Conservation (phyloP, 2,329 filamentous ascomycete genomes). For the Stagonosporopsis vannaccii region DNA sequence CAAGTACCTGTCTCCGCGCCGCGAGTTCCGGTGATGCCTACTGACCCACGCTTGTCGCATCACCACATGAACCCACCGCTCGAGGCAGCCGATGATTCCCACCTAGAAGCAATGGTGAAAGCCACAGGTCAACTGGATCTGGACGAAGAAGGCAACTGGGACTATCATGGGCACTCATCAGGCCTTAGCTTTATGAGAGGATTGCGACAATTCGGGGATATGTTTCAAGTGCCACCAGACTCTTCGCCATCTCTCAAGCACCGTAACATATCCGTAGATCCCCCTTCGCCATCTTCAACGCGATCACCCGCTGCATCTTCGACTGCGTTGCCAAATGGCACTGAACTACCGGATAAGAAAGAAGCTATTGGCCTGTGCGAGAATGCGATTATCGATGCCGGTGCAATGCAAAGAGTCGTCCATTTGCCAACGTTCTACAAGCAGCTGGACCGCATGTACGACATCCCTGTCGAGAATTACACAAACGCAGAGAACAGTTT, state of each 20-base stretch:
- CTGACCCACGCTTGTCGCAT: slow-evolving; percentile 31
- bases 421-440: slow-evolving; percentile 83
- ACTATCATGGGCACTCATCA: slow-evolving; percentile 94
- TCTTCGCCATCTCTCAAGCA: slow-evolving; percentile 64
- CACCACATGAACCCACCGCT: slow-evolving; percentile 26
- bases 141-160: slow-evolving; percentile 89
- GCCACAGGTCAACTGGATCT: slow-evolving; percentile 90
- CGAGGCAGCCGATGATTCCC: slow-evolving; percentile 61
- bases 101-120: slow-evolving; percentile 93
- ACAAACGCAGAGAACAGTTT: slow-evolving; percentile 56
- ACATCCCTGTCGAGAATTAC: slow-evolving; percentile 62
- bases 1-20: slow-evolving; percentile 43
- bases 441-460: slow-evolving; percentile 79
- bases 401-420: slow-evolving; percentile 72
- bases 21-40: slow-evolving; percentile 31
- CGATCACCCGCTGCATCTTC: slow-evolving; percentile 66
- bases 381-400: slow-evolving; percentile 68
- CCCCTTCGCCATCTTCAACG: slow-evolving; percentile 74
- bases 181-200: slow-evolving; percentile 86
- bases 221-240: slow-evolving; percentile 71
- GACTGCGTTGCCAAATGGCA: slow-evolving; percentile 42
- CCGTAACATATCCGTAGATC: slow-evolving; percentile 62
- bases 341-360: slow-evolving; percentile 71
- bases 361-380: slow-evolving; percentile 65
- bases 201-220: slow-evolving; percentile 84